These are phyloP conservation scores for Fusarium burgessii DNA, from an alignment of 2,329 filamentous ascomycete species.

Conservation along the genomic window DNA sequence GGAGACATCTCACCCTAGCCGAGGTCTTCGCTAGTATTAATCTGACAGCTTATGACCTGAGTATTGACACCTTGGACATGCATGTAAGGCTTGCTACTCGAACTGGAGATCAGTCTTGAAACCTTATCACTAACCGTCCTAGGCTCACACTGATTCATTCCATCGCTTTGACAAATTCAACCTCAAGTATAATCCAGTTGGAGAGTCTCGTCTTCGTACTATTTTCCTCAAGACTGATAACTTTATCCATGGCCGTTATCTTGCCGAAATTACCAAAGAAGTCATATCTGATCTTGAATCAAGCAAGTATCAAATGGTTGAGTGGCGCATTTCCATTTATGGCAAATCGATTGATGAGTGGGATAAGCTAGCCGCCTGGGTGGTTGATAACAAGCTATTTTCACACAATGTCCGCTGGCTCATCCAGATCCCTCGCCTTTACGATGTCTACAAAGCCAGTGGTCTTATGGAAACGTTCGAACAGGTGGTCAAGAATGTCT, in stretches of 20 bases:
- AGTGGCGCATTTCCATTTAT: constrained; percentile 99
- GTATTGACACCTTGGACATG: constrained; percentile 99
- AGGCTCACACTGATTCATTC: constrained; percentile 97
- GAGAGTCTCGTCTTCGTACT: constrained; percentile 93
- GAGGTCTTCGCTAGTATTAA: constrained; percentile 99
- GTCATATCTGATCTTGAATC: constrained; percentile 97
- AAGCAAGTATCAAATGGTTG: constrained; percentile 99
- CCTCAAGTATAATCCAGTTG: constrained; percentile 97
- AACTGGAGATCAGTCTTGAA: not conserved
- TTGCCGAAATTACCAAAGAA: constrained; percentile 98
- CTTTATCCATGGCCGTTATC: constrained; percentile 92
- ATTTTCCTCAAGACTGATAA: constrained; percentile 99
- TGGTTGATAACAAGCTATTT: constrained; percentile 97
- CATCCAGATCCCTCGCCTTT: constrained; percentile 93
- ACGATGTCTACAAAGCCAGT: constrained; percentile 93
- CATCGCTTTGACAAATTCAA: constrained; percentile 99
- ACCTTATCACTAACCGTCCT: constrained; percentile 12
- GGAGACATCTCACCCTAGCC: constrained; percentile 87
- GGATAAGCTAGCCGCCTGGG: constrained; percentile 98
- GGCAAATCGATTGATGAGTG: constrained; percentile 92
- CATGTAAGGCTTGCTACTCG: constrained; percentile 71
- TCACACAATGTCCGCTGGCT: constrained; percentile 98
- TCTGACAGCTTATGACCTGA: constrained; percentile 94
- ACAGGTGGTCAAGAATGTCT: constrained; percentile 89
- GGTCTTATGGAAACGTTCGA: constrained; percentile 90